phyloP scores from a whole-genome alignment of 352 stramenopile genomes.

The Pythium myriotylum region DNA sequence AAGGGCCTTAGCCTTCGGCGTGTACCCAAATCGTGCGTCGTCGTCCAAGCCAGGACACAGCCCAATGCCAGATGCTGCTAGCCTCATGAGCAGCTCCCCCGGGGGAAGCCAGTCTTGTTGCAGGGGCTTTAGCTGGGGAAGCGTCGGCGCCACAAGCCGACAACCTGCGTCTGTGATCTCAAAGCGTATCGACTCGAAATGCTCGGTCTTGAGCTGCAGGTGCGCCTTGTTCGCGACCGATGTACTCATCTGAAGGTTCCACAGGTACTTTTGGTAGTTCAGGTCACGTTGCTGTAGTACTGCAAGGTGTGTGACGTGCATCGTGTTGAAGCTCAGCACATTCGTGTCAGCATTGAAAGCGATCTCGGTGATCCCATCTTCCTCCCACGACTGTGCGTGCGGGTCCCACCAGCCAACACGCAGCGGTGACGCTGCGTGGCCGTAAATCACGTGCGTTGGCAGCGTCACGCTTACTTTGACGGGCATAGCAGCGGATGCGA shows the following conservation, averaged over 20 bases:
- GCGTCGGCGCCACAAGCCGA: slow-evolving; percentile 48
- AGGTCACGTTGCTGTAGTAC: slow-evolving; percentile 69
- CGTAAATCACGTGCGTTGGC: slow-evolving; percentile 56
- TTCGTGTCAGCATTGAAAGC: slow-evolving; percentile 58
- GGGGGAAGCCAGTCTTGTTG: slow-evolving; percentile 43
- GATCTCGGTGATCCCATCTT: slow-evolving; percentile 79
- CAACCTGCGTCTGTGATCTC: slow-evolving; percentile 67
- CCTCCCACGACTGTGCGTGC: slow-evolving; percentile 53
- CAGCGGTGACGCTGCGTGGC: slow-evolving; percentile 17
- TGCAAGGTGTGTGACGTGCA: slow-evolving; percentile 74
- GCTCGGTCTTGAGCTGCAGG: slow-evolving; percentile 60
- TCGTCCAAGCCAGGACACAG: slow-evolving; percentile 51
- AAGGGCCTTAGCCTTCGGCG: slow-evolving; percentile 58
- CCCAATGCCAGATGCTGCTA: slow-evolving; percentile 63
- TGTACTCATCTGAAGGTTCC: slow-evolving; percentile 66
- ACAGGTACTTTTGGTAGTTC: slow-evolving; percentile 68
- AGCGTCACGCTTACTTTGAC: slow-evolving; percentile 66
- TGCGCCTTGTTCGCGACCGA: slow-evolving; percentile 34
- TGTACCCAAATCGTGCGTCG: slow-evolving; percentile 38
- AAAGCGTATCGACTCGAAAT: slow-evolving; percentile 60
- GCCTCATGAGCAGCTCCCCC: slow-evolving; percentile 56
- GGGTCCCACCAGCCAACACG: slow-evolving; percentile 77
- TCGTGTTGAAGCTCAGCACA: slow-evolving; percentile 68
- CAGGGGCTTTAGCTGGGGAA: slow-evolving; percentile 51
- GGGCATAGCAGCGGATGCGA: slow-evolving; percentile 61